phyloP scores from a whole-genome alignment of 805 yeast genomes.

The Wickerhamomyces ciferrii region DNA sequence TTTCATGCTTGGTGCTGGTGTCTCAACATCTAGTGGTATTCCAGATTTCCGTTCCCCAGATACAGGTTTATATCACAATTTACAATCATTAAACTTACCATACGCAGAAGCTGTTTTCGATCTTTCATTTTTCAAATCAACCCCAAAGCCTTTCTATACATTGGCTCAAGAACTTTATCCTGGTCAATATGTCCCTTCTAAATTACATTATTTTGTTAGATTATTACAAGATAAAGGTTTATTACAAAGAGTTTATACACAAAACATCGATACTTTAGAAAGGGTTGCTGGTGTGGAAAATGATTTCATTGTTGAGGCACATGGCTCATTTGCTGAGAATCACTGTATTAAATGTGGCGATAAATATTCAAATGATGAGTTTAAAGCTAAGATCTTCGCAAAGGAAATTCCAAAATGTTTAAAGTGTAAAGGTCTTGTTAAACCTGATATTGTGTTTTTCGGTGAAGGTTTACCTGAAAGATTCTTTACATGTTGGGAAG shows the following conservation, averaged over 20 bases:
- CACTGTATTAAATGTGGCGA: constrained; percentile 75
- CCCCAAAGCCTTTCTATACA: constrained; percentile 81
- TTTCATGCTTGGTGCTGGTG: constrained; percentile 88
- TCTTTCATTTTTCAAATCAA: constrained; percentile 67
- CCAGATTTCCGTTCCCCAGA: constrained; percentile 93
- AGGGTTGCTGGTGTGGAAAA: constrained; percentile 71
- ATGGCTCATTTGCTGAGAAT: constrained; percentile 84
- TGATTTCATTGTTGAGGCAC: constrained; percentile 78
- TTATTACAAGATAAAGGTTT: constrained; percentile 58
- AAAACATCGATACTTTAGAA: constrained; percentile 90
- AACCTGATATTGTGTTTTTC: constrained; percentile 92
- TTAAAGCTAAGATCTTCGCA: constrained; percentile 35
- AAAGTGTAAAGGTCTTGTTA: constrained; percentile 69
- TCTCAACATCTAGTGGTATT: constrained; percentile 89
- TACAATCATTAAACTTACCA: constrained; percentile 70
- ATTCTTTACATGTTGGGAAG: constrained; percentile 68
- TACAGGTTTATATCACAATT: constrained; percentile 83
- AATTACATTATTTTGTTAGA: constrained; percentile 69
- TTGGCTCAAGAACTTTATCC: constrained; percentile 85
- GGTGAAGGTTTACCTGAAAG: constrained; percentile 78
- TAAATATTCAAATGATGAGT: constrained; percentile 42
- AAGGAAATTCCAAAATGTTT: constrained; percentile 42
- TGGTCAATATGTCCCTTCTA: constrained; percentile 79
- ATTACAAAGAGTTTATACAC: constrained; percentile 76
- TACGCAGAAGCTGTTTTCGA: constrained; percentile 96